Percentiles rank a stretch among this genome's conserved stretches.
These are phyloP conservation scores for Physocladia obscura DNA, from an alignment of 192 early-diverging fungal genomes.

Conservation along the genomic window DNA sequence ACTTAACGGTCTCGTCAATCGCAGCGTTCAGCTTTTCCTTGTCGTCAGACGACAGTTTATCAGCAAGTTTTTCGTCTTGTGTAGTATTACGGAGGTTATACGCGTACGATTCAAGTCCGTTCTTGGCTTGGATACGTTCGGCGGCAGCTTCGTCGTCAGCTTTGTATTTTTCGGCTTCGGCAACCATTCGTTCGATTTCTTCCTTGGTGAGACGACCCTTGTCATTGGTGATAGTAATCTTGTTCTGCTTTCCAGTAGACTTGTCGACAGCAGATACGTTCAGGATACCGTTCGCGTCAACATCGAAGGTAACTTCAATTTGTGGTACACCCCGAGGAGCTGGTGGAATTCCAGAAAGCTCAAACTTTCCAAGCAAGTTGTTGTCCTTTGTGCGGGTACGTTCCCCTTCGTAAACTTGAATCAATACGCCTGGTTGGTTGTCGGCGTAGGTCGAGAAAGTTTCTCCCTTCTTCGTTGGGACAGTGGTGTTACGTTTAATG, in stretches of 20 bases:
- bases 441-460: constrained; percentile 97
- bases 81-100: constrained; percentile 96
- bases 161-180: constrained; percentile 93
- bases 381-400: constrained; percentile 97
- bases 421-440: constrained; percentile 97
- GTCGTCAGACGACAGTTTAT: constrained; percentile 79
- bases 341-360: constrained; percentile 94
- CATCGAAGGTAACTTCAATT: constrained; percentile 95
- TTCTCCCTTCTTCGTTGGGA: constrained; percentile 98
- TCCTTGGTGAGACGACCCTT: constrained; percentile 98
- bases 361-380: constrained; percentile 98
- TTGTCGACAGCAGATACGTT: constrained; percentile 92
- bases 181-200: constrained; percentile 97
- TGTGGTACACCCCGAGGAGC: constrained; percentile 96
- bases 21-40: constrained; percentile 84
- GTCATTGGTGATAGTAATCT: constrained; percentile 99
- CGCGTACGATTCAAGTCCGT: constrained; percentile 94
- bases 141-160: constrained; percentile 95
- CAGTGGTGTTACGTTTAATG: constrained; percentile 97
- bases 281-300: constrained; percentile 96
- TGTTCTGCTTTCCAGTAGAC: constrained; percentile 90
- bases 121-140: constrained; percentile 86
- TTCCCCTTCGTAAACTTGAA: constrained; percentile 98
- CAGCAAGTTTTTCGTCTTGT: constrained; percentile 77
- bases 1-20: constrained; percentile 89